Evolutionary conservation across 23 red algal genomes (phyloP).

Genomic region (Gracilaria caudata): DNA sequence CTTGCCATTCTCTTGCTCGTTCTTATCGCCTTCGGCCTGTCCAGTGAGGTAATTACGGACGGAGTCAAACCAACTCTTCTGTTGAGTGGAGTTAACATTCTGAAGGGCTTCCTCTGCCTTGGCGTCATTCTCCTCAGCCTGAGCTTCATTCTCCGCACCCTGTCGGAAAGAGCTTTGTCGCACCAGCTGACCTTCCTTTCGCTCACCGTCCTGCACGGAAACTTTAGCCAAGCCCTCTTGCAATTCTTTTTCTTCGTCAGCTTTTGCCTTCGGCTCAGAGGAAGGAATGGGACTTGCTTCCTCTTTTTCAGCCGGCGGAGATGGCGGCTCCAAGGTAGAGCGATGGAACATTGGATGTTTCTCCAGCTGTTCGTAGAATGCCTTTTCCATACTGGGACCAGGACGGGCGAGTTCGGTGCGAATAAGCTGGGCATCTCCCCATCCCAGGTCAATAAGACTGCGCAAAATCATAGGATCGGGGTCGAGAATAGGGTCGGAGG

Average conservation of each 20-base stretch:
- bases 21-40: conserved; percentile 42
- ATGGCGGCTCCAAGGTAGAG: conserved; percentile 19
- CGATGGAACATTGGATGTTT: conserved; percentile 71
- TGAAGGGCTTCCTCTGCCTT: conserved; percentile 64
- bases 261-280: not conserved
- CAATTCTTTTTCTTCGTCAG: conserved; percentile 2
- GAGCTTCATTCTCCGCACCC: conserved; percentile 20
- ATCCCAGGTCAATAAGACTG: conserved; percentile 84
- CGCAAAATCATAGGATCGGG: conserved; percentile 83
- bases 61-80: conserved; percentile 73
- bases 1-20: conserved; percentile 22
- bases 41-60: conserved; percentile 45
- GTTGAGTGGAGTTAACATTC: conserved; percentile 10
- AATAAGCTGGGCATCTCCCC: conserved; percentile 83
- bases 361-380: conserved; percentile 93
- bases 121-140: conserved; percentile 8
- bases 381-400: conserved; percentile 87
- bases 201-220: conserved; percentile 3
- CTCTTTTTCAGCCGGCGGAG: not conserved
- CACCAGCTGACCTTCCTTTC: conserved; percentile 28
- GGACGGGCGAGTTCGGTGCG: conserved; percentile 50
- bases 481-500: conserved; percentile 76
- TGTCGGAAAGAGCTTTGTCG: conserved; percentile 56
- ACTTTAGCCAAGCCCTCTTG: not conserved
- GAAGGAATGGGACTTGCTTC: conserved; percentile 8